These are phyloP conservation scores for Staphylotrichum tortipilum DNA, from an alignment of 495 filamentous ascomycete genomes.

Conservation along the genomic window DNA sequence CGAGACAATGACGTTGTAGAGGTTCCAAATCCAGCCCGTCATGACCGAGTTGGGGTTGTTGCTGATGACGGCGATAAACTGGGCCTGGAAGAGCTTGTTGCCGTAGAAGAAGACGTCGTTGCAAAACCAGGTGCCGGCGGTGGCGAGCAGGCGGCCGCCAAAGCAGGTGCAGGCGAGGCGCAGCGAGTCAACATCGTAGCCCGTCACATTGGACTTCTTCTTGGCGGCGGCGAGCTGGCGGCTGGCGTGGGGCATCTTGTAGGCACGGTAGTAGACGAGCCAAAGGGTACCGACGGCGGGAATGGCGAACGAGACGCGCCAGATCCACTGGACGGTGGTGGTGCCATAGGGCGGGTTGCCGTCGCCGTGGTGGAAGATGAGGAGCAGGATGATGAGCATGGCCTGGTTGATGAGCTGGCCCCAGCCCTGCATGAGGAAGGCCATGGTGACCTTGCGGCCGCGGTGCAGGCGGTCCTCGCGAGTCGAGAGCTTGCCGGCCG, in stretches of 20 bases:
- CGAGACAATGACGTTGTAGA: conserved; percentile 76
- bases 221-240: conserved; percentile 69
- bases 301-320: conserved; percentile 75
- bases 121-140: conserved; percentile 75
- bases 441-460: conserved; percentile 82
- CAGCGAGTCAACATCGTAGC: conserved; percentile 78
- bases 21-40: conserved; percentile 81
- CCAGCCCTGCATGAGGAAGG: conserved; percentile 97
- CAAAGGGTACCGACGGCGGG: conserved; percentile 83
- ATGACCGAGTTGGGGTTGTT: conserved; percentile 53
- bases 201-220: conserved; percentile 76
- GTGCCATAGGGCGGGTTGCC: conserved; percentile 65
- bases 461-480: conserved; percentile 86
- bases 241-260: conserved; percentile 68
- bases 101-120: conserved; percentile 97
- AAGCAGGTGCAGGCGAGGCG: conserved; percentile 68
- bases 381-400: conserved; percentile 68
- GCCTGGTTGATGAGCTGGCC: conserved; percentile 88
- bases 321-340: conserved; percentile 69
- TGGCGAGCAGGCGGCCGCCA: conserved; percentile 74
- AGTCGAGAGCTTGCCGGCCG: conserved; percentile 76
- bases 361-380: conserved; percentile 69
- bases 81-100: conserved; percentile 87
- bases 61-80: conserved; percentile 73
- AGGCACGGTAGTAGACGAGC: conserved; percentile 84